Conservation (phyloP, 331 rosid genomes). For the Erythrophleum ivorense region DNA sequence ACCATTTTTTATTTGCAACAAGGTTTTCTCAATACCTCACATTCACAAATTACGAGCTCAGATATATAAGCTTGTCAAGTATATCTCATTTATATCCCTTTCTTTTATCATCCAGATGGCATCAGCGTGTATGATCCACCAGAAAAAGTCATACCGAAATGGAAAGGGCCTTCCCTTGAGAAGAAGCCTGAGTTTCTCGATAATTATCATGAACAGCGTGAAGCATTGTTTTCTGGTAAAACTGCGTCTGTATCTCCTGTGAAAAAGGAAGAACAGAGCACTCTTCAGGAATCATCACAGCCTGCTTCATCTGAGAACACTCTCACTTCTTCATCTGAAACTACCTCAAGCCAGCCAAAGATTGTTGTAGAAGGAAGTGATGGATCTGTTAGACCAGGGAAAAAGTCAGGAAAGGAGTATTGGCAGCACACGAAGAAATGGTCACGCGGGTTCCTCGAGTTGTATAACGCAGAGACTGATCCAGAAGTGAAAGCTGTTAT, state of each 20-base stretch:
- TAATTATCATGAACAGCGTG: slow-evolving; percentile 58
- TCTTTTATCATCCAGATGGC: slow-evolving; percentile 59
- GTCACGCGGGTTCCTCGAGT: slow-evolving; percentile 80
- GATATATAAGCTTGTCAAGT: no score
- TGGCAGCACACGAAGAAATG: slow-evolving; percentile 97
- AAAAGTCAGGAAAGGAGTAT: slow-evolving; percentile 83
- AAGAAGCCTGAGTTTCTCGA: slow-evolving; percentile 67
- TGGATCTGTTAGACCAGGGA: slow-evolving; percentile 80
- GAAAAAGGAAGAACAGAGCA: slow-evolving; percentile 53
- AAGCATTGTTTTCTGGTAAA: no score
- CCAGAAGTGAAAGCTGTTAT: slow-evolving; percentile 74
- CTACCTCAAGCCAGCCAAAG: slow-evolving; percentile 48
- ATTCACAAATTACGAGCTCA: no score
- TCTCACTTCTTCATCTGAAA: no score
- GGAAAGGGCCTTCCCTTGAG: slow-evolving; percentile 80
- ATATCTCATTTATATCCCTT: no score
- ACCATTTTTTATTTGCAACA: no score
- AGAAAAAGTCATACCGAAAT: slow-evolving; percentile 78
- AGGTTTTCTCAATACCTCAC: no score
- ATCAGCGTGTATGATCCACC: slow-evolving; percentile 84
- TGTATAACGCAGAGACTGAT: slow-evolving; percentile 80
- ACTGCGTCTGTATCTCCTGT: no score
- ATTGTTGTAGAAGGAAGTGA: slow-evolving; percentile 79
- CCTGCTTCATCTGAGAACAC: no score
- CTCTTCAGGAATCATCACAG: slow-evolving; percentile 43